These are phyloP conservation scores for Cutaneotrichosporon mucoides DNA, from an alignment of 1,284 basidiomycete genomes.

Conservation along the genomic window DNA sequence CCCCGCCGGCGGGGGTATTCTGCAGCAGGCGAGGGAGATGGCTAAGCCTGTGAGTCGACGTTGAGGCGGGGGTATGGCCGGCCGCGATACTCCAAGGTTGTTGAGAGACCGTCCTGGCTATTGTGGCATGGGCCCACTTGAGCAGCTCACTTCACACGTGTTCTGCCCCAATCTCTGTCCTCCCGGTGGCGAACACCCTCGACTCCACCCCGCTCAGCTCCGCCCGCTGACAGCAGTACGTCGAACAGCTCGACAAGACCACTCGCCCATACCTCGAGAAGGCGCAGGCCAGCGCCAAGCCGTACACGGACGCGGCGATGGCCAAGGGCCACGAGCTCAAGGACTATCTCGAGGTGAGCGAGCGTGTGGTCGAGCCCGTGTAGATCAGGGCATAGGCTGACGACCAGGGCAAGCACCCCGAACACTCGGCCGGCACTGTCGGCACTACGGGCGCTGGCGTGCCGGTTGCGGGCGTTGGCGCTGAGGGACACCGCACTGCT, in stretches of 20 bases:
- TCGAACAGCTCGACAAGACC: constrained; percentile 22
- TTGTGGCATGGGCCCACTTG: not conserved
- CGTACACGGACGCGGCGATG: constrained; percentile 41
- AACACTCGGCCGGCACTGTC: not conserved
- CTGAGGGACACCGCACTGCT: not conserved
- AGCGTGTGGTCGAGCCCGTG: not conserved
- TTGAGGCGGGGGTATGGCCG: not conserved
- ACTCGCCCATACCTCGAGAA: constrained; percentile 31
- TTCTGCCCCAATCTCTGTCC: no score
- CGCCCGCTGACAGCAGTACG: constrained; percentile 18
- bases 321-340: constrained; percentile 39
- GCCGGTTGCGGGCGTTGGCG: not conserved
- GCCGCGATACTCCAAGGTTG: not conserved
- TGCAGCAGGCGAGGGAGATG: constrained; percentile 2
- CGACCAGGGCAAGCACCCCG: not conserved
- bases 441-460: not conserved
- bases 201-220: no score
- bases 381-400: not conserved
- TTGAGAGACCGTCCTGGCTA: not conserved
- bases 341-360: constrained; percentile 39
- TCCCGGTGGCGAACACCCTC: no score
- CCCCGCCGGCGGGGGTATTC: not conserved
- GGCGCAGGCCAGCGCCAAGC: constrained; percentile 29
- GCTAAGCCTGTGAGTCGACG: constrained; percentile 1
- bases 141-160: no score